Base-by-base conservation (phyloP, 345 rosid species). In the Linum tenue region DNA sequence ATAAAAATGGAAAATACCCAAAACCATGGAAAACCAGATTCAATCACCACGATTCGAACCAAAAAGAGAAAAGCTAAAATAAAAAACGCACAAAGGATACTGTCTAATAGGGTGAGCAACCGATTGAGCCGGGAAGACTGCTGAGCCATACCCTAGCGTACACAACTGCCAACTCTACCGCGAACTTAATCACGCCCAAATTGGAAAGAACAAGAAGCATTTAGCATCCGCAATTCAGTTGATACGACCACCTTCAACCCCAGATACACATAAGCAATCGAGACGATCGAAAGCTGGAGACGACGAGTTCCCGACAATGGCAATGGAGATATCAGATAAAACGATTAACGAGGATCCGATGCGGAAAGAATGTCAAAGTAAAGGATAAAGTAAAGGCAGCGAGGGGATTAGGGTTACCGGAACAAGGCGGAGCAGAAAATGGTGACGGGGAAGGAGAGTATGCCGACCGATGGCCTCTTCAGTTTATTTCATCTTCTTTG, bases 51-150 rank as follows among this genome's bases (percentile, higher is more conserved):
- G 11, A 48, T 48, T 6, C 1, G 76, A 84, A 79, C 77, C 66
- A 77, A 60, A 7, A 60, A 64, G 7, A 11, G 50, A 43, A 11
- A 43, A 43, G 43, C 7, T 17, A 56, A 64, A 56, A 10, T n/a
- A 7, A 55, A 5, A 22, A 3, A 10, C 63, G 37, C 15, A 16
- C 3, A 40, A 77, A 82, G 92, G 88, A 87, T 91, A 94, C 99
- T 90, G 90, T 94, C 99, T 83, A 94, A 80, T 69, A 94, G 76
- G 77, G 96, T 91, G 69, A 94, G 97, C 60, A 94, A 77, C 37
- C 99, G 97, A 82, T 79, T 87, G 82, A 94, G 99, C 66, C 84
- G 99, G 68, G 91, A 88, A 43, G 90, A 88, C 81, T 89, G 97
- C 50, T 74, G 77, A 70, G 99, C 96, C 99, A 94, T 94, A 56